Percentiles rank a stretch among this genome's conserved stretches.
Conservation (phyloP, 352 stramenopile genomes). For the Paralagenidium karlingii region DNA sequence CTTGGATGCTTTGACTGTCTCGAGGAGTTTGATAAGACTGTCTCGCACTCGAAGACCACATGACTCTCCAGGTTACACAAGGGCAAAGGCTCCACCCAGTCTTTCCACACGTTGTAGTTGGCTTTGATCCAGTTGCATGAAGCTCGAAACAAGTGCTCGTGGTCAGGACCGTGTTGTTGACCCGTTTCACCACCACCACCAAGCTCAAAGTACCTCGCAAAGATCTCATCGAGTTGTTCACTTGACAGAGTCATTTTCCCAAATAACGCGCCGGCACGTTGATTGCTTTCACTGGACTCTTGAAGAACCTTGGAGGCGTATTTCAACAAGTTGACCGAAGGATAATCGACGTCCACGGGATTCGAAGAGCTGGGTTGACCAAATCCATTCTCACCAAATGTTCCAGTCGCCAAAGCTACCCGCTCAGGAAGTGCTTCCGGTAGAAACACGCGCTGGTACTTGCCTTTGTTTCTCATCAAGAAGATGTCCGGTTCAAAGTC, state of each 20-base stretch:
- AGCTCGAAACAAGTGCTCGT: too few relatives aligned
- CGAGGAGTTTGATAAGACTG: too few relatives aligned
- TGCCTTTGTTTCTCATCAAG: conserved; percentile 10
- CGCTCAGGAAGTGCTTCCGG: conserved; percentile 15
- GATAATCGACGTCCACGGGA: conserved; percentile 26
- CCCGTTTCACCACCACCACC: too few relatives aligned
- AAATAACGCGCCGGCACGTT: not conserved
- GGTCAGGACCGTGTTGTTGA: too few relatives aligned
- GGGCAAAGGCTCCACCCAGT: conserved; percentile 11
- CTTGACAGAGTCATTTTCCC: conserved; percentile 15
- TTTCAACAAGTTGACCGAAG: conserved; percentile 17
- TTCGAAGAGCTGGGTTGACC: conserved; percentile 26
- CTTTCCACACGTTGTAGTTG: conserved; percentile 14
- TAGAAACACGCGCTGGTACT: conserved; percentile 31
- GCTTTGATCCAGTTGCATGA: conserved; percentile 18
- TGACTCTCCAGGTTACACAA: conserved; percentile 13
- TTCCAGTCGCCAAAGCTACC: conserved; percentile 15
- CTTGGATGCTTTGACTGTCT: too few relatives aligned
- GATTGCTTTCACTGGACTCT: not conserved
- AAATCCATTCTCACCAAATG: conserved; percentile 36
- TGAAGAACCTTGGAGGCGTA: conserved; percentile 7
- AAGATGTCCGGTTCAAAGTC: conserved; percentile 35
- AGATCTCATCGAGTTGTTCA: conserved; percentile 22
- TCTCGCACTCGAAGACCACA: conserved; percentile 19
- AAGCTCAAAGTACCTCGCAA: conserved; percentile 2